Percentiles rank a stretch among this genome's conserved stretches.
phyloP scores from a whole-genome alignment of 805 yeast genomes.

The Saccharomyces paradoxus region DNA sequence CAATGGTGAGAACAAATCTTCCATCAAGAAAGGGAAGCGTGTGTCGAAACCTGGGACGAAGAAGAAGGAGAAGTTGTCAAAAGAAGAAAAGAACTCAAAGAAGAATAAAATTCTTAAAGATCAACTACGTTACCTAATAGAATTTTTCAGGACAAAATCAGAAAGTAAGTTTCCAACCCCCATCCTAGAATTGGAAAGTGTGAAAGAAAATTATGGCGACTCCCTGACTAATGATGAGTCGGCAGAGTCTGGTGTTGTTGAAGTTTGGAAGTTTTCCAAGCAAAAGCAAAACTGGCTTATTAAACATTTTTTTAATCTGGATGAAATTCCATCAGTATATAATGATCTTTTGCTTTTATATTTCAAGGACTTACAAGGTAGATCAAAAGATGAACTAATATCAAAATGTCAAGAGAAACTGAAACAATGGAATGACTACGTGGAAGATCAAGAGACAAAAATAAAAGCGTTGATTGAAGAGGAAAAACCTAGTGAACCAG shows the following conservation, averaged over 20 bases:
- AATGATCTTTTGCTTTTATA: constrained; percentile 24
- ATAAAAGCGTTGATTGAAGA: constrained; percentile 21
- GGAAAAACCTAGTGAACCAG: constrained; percentile 2
- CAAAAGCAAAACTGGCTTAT: constrained; percentile 32
- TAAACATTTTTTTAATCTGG: constrained; percentile 24
- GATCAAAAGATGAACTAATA: constrained; percentile 15
- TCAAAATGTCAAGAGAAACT: constrained; percentile 16
- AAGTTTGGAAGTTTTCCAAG: constrained; percentile 32
- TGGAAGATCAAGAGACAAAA: constrained; percentile 15
- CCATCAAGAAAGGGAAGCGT: constrained; percentile 10
- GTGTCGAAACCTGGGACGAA: constrained; percentile 3
- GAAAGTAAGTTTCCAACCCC: constrained; percentile 20
- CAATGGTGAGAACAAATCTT: constrained; percentile 16
- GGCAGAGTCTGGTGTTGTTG: constrained; percentile 14
- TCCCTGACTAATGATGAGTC: constrained; percentile 4
- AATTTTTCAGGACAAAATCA: constrained; percentile 23
- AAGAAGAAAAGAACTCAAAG: constrained; percentile 19
- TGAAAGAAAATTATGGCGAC: constrained; percentile 13
- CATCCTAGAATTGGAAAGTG: constrained; percentile 16
- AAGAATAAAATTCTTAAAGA: constrained; percentile 26
- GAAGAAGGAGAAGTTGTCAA: constrained; percentile 22
- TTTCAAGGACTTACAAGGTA: constrained; percentile 23
- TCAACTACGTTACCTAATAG: constrained; percentile 29
- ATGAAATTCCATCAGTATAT: constrained; percentile 23
- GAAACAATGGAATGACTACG: constrained; percentile 22